Conservation (phyloP, 2,329 filamentous ascomycete species). For the Zarea fungicola region DNA sequence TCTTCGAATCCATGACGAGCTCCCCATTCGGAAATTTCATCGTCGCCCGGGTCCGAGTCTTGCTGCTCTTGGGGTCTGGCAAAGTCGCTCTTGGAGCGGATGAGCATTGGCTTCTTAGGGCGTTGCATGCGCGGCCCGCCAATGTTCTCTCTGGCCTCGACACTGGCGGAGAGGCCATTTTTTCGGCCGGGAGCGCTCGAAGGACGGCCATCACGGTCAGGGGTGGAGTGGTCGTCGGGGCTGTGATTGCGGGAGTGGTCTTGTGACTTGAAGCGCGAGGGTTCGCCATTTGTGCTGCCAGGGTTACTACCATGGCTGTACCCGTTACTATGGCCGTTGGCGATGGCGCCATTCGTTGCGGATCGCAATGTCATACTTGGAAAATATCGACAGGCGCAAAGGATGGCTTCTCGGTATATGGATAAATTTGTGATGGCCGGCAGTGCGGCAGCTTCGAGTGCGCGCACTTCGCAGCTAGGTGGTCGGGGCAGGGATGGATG, state of each 20-base stretch:
- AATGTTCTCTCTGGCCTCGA: conserved; percentile 26
- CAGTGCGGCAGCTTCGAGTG: background rate
- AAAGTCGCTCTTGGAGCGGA: conserved; percentile 55
- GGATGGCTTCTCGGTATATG: background rate
- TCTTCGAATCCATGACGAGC: conserved; percentile 86
- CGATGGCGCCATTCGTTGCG: conserved; percentile 2
- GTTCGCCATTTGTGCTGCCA: conserved; percentile 5
- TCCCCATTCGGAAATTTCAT: conserved; percentile 48
- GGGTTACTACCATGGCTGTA: conserved; percentile 6
- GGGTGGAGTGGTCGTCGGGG: background rate
- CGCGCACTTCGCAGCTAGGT: background rate
- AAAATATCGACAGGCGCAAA: background rate
- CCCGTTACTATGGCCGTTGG: conserved; percentile 8
- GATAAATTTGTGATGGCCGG: background rate
- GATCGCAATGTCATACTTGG: conserved; percentile 3
- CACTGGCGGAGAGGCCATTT: conserved; percentile 24
- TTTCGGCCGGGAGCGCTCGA: conserved; percentile 43
- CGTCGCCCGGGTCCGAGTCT: conserved; percentile 37
- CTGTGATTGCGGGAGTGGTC: conserved; percentile 5
- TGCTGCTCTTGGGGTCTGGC: conserved; percentile 36
- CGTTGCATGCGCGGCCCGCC: conserved; percentile 32
- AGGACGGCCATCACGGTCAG: conserved; percentile 32
- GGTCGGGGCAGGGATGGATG: background rate
- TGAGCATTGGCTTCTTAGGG: conserved; percentile 44
- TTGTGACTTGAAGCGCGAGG: conserved; percentile 10